Base-by-base conservation (phyloP, 1,139 yeast genomes). In the Magnusiomyces magnusii region DNA sequence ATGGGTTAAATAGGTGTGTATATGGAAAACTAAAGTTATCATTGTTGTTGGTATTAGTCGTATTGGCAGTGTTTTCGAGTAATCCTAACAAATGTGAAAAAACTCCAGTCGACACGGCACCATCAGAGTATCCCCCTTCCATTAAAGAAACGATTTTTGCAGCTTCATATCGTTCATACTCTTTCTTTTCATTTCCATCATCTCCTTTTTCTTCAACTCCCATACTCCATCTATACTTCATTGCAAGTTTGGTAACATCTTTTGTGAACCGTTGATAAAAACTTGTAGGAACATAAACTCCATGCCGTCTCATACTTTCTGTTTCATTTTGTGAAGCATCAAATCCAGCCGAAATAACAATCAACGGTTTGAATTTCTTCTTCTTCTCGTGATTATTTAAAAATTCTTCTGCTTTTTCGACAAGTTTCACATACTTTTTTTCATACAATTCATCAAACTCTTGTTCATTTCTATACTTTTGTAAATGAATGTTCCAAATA, bases 61-160 rank as follows among this genome's bases (percentile, higher is more conserved):
- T 13, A 31, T 31, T 31, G 36, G 36, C 36, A 31, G 13, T n/a
- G n/a, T n/a, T n/a, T 7, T 13, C 36, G 13, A 62, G 54, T 67
- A 68, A 65, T 19, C 95, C 95, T 47, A 86, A 82, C 61, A 87
- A 72, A 69, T 88, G 95, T 7, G 95, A 82, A 68, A 87, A 87
- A 0, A 87, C 83, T 13, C 96, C 96, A 0, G 95, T 86, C 1
- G 86, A 73, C 36, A 89, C 76, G 0, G 96, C 96, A 1, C 88
- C 88, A 67, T 89, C 93, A 0, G 95, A 85, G 69, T 89, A 89
- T 0, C 96, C 96, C 23, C 96, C 96, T 72, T 89, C 96, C 64
- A 89, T 74, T 51, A 89, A 73, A 1, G 96, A 87, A 0, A 88
- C 67, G 0, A 88, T 76, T 64, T 83, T 84, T 13, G 92, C 88